Evolutionary conservation across 1,284 basidiomycete species (phyloP).

Genomic region (Trichosporon sp.): DNA sequence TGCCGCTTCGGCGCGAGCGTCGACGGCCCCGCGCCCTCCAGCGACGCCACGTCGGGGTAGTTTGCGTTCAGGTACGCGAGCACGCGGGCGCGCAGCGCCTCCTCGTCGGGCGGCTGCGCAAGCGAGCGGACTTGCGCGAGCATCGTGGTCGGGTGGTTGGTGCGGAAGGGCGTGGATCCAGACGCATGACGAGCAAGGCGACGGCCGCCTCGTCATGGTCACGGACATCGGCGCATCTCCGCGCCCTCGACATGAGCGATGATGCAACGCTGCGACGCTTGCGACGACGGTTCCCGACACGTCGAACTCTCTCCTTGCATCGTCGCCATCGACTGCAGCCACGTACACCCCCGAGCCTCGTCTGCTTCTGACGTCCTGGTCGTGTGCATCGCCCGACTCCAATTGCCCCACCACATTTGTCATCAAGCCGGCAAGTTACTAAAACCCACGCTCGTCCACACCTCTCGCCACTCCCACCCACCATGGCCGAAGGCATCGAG

Average conservation of each 20-base stretch:
- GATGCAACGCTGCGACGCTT: background rate
- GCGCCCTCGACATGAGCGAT: background rate
- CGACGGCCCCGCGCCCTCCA: constrained; percentile 9
- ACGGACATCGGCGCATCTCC: background rate
- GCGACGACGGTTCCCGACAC: background rate
- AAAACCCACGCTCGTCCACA: background rate
- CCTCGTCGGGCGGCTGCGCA: constrained; percentile 13
- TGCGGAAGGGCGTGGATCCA: background rate
- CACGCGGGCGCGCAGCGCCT: constrained; percentile 20
- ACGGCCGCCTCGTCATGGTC: background rate
- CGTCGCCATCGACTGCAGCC: background rate
- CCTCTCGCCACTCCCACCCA: background rate
- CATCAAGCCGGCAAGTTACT: background rate
- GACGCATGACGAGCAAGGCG: background rate
- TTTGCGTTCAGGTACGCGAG: constrained; percentile 31
- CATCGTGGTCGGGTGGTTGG: background rate
- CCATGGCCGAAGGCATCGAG: constrained; percentile 6
- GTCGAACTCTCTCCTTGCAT: background rate
- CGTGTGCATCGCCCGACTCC: background rate
- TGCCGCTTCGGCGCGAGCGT: constrained; percentile 14
- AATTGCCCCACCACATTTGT: background rate
- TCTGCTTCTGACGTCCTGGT: background rate
- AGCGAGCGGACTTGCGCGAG: constrained; percentile 10
- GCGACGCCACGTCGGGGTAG: constrained; percentile 32
- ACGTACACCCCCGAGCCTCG: background rate